These are phyloP conservation scores for Logfia minima DNA, from an alignment of 129 eudicot species.

Conservation along the genomic window DNA sequence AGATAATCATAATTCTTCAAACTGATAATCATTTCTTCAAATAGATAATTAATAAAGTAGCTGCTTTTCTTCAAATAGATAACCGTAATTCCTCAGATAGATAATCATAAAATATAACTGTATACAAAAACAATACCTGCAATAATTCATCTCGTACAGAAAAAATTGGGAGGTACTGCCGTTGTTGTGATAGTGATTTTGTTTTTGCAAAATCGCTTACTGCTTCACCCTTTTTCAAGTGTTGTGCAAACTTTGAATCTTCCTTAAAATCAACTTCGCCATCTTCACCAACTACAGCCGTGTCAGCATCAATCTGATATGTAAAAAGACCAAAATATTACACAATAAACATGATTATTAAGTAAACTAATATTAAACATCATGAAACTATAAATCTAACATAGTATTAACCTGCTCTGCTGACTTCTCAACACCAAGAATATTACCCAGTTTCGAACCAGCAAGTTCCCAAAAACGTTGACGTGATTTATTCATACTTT, in stretches of 20 bases:
- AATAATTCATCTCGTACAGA: conserved; percentile 64
- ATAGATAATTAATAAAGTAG: not conserved
- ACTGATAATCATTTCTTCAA: not conserved
- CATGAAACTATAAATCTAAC: not conserved
- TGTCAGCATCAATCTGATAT: conserved; percentile 69
- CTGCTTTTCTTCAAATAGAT: not conserved
- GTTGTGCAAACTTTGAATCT: conserved; percentile 70
- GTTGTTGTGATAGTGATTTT: conserved; percentile 60
- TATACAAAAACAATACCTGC: conserved; percentile 42
- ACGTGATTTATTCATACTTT: conserved; percentile 69
- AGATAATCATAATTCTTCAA: not conserved
- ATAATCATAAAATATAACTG: not conserved
- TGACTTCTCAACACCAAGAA: conserved; percentile 73
- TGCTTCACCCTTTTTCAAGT: conserved; percentile 57
- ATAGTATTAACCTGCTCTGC: conserved; percentile 54
- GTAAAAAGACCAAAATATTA: not conserved
- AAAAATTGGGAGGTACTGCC: conserved; percentile 68
- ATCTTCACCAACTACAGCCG: conserved; percentile 69
- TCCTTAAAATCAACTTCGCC: conserved; percentile 77
- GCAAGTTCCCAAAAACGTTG: conserved; percentile 84
- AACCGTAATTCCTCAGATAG: too few species aligned
- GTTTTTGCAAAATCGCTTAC: conserved; percentile 71
- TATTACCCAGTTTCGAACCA: conserved; percentile 70
- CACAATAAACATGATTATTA: not conserved
- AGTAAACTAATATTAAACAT: conserved; percentile 8